Percentiles rank a stretch among this genome's conserved stretches.
Conservation (phyloP, 331 rosid genomes). For the Rosa hybrid region DNA sequence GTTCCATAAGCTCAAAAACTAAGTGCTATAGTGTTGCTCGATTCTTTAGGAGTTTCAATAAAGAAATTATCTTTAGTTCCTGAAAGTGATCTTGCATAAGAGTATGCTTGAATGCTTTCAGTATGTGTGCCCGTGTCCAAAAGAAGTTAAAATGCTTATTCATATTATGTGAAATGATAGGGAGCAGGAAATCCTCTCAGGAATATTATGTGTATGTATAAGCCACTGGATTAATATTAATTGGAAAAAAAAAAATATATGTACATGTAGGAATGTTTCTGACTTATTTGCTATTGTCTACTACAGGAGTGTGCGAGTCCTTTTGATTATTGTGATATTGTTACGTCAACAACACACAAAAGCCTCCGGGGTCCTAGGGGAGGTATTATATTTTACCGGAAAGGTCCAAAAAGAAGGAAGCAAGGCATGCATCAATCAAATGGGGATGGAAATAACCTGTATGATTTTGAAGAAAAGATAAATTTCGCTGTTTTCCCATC, state of each 20-base stretch:
- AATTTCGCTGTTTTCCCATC: constrained; percentile 71
- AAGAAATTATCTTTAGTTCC: not conserved
- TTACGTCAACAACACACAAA: constrained; percentile 92
- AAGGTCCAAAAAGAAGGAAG: constrained; percentile 53
- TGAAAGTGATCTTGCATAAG: not conserved
- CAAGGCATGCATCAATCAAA: constrained; percentile 45
- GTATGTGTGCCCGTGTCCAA: not conserved
- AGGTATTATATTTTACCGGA: constrained; percentile 74
- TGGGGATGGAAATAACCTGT: constrained; percentile 46
- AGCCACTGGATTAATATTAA: not conserved
- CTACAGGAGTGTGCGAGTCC: constrained; percentile 68
- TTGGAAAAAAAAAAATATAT: not conserved
- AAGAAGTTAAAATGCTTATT: not conserved
- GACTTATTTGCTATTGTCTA: constrained; percentile 15
- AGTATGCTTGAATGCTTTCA: not conserved
- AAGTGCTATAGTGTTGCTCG: not conserved
- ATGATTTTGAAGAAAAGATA: constrained; percentile 76
- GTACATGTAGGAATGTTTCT: not conserved
- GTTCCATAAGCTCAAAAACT: not conserved
- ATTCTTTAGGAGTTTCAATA: not conserved
- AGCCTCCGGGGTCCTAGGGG: constrained; percentile 86
- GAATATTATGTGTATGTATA: not conserved
- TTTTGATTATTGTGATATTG: constrained; percentile 71
- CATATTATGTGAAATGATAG: not conserved
- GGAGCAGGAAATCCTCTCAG: not conserved